Conservation (phyloP, 805 yeast genomes). For the Brettanomyces nanus region DNA sequence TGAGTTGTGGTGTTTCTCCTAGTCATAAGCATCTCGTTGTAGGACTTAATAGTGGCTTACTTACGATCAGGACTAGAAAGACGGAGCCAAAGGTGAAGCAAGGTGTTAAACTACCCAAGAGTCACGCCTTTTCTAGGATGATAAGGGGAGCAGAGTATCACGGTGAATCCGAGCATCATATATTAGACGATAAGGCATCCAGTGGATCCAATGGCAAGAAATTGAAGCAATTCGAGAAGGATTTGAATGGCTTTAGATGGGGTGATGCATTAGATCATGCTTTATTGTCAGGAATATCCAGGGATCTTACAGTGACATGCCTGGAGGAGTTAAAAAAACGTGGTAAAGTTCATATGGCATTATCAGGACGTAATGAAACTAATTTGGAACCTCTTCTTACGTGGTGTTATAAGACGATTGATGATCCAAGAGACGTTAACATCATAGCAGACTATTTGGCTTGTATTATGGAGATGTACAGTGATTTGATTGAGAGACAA, state of each 20-base stretch:
- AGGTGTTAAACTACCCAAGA: constrained; percentile 36
- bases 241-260: constrained; percentile 86
- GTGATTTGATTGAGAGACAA: constrained; percentile 60
- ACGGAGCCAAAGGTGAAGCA: constrained; percentile 49
- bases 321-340: constrained; percentile 79
- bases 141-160: constrained; percentile 85
- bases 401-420: constrained; percentile 72
- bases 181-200: constrained; percentile 50
- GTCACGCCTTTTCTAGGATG: constrained; percentile 69
- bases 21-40: constrained; percentile 81
- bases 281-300: constrained; percentile 66
- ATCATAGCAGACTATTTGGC: constrained; percentile 62
- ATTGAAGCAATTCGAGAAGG: constrained; percentile 73
- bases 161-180: constrained; percentile 79
- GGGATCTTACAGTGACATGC: constrained; percentile 75
- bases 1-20: constrained; percentile 86
- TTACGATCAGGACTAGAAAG: constrained; percentile 83
- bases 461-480: constrained; percentile 67
- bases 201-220: constrained; percentile 35
- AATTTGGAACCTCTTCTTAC: constrained; percentile 71
- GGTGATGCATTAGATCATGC: constrained; percentile 87
- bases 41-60: constrained; percentile 82
- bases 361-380: constrained; percentile 78
- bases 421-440: constrained; percentile 66
- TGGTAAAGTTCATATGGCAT: constrained; percentile 80